Conservation (phyloP, 2,329 filamentous ascomycete species). For the Colletotrichum cordylinicola region DNA sequence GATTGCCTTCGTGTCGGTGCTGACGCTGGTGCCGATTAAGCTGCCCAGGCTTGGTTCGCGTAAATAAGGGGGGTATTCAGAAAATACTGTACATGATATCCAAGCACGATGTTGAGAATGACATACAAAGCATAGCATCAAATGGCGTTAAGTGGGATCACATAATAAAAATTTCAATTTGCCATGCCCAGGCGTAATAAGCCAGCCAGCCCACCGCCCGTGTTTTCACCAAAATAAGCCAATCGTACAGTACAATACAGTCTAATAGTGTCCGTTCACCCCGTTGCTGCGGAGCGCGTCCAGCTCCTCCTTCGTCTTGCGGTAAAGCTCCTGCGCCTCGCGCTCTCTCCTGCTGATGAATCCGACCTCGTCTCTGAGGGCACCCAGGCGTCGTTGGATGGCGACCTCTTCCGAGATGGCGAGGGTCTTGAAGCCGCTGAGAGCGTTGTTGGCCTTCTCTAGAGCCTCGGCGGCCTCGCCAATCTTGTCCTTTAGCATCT, state of each 20-base stretch:
- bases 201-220: background rate
- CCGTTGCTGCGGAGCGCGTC: conserved; percentile 56
- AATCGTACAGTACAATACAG: background rate
- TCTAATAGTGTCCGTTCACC: conserved; percentile 25
- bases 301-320: conserved; percentile 78
- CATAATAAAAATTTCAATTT: conserved; percentile 9
- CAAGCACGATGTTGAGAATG: background rate
- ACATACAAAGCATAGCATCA: background rate
- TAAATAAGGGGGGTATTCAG: conserved; percentile 31
- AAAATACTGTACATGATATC: background rate
- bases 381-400: conserved; percentile 73
- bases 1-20: conserved; percentile 53
- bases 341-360: conserved; percentile 83
- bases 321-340: conserved; percentile 89
- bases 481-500: conserved; percentile 81
- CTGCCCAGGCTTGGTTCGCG: conserved; percentile 57
- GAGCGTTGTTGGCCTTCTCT: conserved; percentile 72
- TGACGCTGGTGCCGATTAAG: conserved; percentile 56
- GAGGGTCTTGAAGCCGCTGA: conserved; percentile 77
- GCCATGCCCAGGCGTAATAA: background rate
- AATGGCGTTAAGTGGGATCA: background rate
- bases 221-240: background rate
- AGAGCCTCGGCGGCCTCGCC: conserved; percentile 76
- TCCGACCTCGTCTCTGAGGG: conserved; percentile 80
- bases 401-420: conserved; percentile 82